Percentiles rank a stretch among this genome's conserved stretches.
These are phyloP conservation scores for Colletotrichum falcatum DNA, from an alignment of 2,329 filamentous ascomycete genomes.

Conservation along the genomic window DNA sequence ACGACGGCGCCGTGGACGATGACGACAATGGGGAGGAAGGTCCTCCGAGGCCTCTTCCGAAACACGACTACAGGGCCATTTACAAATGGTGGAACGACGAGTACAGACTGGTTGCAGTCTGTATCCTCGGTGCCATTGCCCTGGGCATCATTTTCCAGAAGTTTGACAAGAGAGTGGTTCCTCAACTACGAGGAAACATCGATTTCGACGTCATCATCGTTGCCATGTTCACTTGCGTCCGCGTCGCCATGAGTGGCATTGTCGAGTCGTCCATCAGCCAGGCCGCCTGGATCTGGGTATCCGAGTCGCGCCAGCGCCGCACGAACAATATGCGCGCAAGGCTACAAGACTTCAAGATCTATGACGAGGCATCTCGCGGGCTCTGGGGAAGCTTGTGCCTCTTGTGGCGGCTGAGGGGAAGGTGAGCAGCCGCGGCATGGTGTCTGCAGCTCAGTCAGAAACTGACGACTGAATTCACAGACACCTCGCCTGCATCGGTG, in stretches of 20 bases:
- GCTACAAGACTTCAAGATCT: constrained; percentile 54
- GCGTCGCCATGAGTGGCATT: constrained; percentile 51
- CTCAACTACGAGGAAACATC: constrained; percentile 46
- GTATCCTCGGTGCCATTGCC: constrained; percentile 45
- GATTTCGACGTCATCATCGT: constrained; percentile 52
- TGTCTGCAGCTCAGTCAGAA: no score
- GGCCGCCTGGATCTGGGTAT: constrained; percentile 56
- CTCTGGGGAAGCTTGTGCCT: constrained; percentile 51
- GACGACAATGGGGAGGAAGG: constrained; percentile 28
- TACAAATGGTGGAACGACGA: constrained; percentile 54
- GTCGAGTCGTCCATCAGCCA: constrained; percentile 53
- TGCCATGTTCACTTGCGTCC: constrained; percentile 53
- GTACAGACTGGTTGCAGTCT: constrained; percentile 50
- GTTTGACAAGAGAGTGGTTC: constrained; percentile 49
- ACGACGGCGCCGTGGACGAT: constrained; percentile 30
- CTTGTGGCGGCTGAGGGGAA: constrained; percentile 51
- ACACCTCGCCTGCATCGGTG: constrained; percentile 54
- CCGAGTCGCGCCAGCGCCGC: constrained; percentile 49
- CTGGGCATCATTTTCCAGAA: constrained; percentile 48
- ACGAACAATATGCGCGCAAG: constrained; percentile 48
- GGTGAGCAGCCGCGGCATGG: constrained; percentile 41
- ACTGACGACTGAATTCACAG: constrained; percentile 41
- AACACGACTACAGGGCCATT: constrained; percentile 42
- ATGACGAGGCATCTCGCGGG: constrained; percentile 53
- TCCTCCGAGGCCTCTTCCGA: constrained; percentile 16